Evolutionary conservation across 2,329 filamentous ascomycete species (phyloP).

Genomic region (Epichloe glyceriae): DNA sequence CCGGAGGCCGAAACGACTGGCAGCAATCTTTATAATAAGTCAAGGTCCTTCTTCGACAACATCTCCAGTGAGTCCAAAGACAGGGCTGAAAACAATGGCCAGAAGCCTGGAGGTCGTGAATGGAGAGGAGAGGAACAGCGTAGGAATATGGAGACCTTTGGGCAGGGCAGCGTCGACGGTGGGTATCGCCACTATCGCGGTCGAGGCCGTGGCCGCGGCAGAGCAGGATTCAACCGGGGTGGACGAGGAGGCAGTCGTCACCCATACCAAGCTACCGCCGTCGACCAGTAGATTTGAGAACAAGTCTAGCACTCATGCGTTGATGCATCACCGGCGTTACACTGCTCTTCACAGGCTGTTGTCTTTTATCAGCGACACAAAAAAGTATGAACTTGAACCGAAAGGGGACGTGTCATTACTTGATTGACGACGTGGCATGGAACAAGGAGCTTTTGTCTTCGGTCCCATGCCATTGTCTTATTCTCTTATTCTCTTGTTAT

Average conservation of each 20-base stretch:
- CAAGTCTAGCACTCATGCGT: not conserved
- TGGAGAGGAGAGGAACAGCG: constrained; percentile 88
- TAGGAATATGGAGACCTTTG: constrained; percentile 96
- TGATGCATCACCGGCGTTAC: not conserved
- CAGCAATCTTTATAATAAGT: constrained; percentile 64
- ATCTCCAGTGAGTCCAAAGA: constrained; percentile 92
- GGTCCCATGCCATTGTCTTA: not conserved
- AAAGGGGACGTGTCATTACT: not conserved
- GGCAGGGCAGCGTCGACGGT: constrained; percentile 86
- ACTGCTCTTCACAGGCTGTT: not conserved
- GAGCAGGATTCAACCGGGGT: constrained; percentile 26
- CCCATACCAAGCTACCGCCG: constrained; percentile 18
- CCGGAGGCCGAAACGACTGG: constrained; percentile 25
- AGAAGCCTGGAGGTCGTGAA: constrained; percentile 65
- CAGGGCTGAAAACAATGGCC: constrained; percentile 57
- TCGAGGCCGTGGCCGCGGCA: constrained; percentile 55
- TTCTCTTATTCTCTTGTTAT: not conserved
- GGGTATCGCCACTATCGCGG: constrained; percentile 67
- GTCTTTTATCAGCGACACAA: not conserved
- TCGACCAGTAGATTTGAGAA: constrained; percentile 13
- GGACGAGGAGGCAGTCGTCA: constrained; percentile 25
- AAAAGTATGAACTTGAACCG: not conserved
- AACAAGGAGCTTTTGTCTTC: not conserved
- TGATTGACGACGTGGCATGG: not conserved
- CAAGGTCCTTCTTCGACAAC: constrained; percentile 91